Evolutionary conservation across 805 yeast species (phyloP).

Genomic region (Jamesozyma lodderae): DNA sequence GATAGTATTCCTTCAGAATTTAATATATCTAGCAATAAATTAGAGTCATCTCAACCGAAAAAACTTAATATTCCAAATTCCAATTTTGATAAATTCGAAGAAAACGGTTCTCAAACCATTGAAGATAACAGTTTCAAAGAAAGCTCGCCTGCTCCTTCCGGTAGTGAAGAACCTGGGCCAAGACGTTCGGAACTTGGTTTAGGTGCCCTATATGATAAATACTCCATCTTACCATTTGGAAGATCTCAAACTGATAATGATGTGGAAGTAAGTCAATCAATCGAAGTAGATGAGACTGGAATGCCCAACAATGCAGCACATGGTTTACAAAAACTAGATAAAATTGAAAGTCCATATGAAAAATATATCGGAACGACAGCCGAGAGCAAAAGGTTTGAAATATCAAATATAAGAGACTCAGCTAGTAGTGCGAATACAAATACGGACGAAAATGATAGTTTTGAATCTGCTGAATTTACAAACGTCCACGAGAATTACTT

Average conservation of each 20-base stretch:
- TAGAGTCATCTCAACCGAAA: too few species aligned
- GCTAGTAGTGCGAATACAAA: constrained; percentile 11
- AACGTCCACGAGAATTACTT: too few species aligned
- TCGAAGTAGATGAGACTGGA: background rate
- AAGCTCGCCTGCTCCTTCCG: too few species aligned
- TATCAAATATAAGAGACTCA: constrained; percentile 20
- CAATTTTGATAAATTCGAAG: background rate
- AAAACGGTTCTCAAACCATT: background rate
- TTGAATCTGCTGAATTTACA: constrained; percentile 4
- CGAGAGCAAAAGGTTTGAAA: constrained; percentile 17
- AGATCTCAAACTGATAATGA: constrained; percentile 1
- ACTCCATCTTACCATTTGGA: constrained; percentile 2
- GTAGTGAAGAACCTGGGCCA: too few species aligned
- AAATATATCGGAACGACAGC: constrained; percentile 19
- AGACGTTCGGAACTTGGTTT: constrained; percentile 4
- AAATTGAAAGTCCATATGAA: constrained; percentile 19
- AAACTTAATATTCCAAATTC: background rate
- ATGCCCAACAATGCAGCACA: background rate
- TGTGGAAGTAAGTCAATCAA: background rate
- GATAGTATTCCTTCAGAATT: too few species aligned
- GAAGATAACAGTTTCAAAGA: background rate
- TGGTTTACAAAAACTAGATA: background rate
- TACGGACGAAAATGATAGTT: constrained; percentile 7
- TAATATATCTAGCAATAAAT: too few species aligned
- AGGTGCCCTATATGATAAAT: constrained; percentile 5